Base-by-base conservation (phyloP, 495 filamentous ascomycete species). In the Aspergillus biplanus region DNA sequence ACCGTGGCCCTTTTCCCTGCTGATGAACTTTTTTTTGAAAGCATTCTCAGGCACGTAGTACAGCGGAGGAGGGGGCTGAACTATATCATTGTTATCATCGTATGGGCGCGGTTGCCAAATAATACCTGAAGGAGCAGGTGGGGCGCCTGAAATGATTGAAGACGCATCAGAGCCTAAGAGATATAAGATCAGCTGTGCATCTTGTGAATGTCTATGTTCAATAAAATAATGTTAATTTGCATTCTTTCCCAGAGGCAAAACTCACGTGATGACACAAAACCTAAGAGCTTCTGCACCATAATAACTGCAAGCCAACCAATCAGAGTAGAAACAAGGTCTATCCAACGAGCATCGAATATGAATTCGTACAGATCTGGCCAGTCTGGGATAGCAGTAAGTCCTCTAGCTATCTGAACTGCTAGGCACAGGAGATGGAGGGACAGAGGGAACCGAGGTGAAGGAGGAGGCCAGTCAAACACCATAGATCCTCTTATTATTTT, bases 181-280 rank as follows among this genome's bases (percentile, higher is more conserved):
- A 27, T n/a, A 6, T 50, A 8, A 31, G 11, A 50, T 27, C 27
- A 50, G 47, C 47, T 27, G 5, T 21, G 27, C 16, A 50, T 50
- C 21, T 7, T 11, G 21, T 27, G 16, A 9, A 50, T 18, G 13
- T 21, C 27, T 18, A 1, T 50, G 21, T 18, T 18, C 6, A 50
- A n/a, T 33, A 49, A 15, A 62, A n/a, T 5, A 12, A 49, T 35
- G 15, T 37, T 35, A 33, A 13, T 27, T 44, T 52, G 3, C 12
- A 42, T 39, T 56, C 6, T 42, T 2, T 57, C 46, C 46, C n/a
- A n/a, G n/a, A 16, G 44, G 31, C 12, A 9, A 33, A 0, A 61
- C 65, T 67, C 65, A 67, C 65, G 65, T 67, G 65, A 67, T 42
- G 52, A 12, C 6, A 21, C 13, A 32, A 57, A 58, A 60, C 65